Evolutionary conservation across 805 yeast genomes (phyloP), one percentile per base, ranked within the genome.

Genomic region (Candida boidinii): DNA sequence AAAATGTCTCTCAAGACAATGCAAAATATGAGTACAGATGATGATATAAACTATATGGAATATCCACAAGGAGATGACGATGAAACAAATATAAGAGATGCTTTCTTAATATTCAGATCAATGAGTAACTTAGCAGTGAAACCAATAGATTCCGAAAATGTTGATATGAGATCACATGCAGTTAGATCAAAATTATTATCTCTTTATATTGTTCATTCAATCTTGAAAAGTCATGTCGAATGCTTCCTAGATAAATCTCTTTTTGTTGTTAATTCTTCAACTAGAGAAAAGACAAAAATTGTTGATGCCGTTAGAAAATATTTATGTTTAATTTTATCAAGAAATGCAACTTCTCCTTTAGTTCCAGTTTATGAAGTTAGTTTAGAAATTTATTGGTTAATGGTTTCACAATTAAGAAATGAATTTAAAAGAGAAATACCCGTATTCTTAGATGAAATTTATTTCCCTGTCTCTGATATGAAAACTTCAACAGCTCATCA

Each of bases 381-480:
- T 4, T 68, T 90, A 26, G 97, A 92, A 56, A 88, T 94, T 13
- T 87, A 87, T 62, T 92, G 96, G 95, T 62, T 90, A 26, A 65
- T 92, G 44, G 66, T 90, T 26, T 74, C 87, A 17, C 82, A 86
- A 46, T 62, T 94, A 45, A 75, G 98, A 51, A 70, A 81, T 11
- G 92, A 83, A 45, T 87, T 92, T 64, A 90, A 88, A 56, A 72
- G 81, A 43, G 98, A 92, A 53, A 84, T 92, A 28, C 95, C 96
- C 1, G 95, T 94, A 0, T 84, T 94, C 49, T 73, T 88, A 62
- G 81, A 79, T 28, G 97, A 92, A 49, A 85, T 90, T 33, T 92
- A 92, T 54, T 82, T 92, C 58, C 96, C 97, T 3, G 85, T 94
- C 27, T 73, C 92, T 29, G 97, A 90, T 49, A 73, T 92, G 76